These are phyloP conservation scores for Saccharomyces uvarum DNA, from an alignment of 1,139 yeast species.

Conservation along the genomic window DNA sequence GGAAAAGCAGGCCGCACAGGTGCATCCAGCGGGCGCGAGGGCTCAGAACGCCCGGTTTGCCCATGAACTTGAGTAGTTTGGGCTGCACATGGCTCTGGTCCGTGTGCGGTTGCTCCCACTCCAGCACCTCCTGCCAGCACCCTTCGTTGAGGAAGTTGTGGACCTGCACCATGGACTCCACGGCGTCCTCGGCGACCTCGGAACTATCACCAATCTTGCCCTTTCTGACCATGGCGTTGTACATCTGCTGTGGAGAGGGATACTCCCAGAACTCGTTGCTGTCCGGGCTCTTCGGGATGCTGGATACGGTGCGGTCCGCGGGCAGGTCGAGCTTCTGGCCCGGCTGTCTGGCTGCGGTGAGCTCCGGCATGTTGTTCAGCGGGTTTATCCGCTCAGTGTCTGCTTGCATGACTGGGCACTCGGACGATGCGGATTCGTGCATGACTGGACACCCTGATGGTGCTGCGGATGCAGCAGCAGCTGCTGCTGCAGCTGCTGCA, in stretches of 20 bases:
- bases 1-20: slow-evolving; percentile 60
- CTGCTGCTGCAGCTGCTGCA: slow-evolving; percentile 40
- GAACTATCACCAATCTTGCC: slow-evolving; percentile 47
- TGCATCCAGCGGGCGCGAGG: slow-evolving; percentile 81
- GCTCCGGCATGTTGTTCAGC: slow-evolving; percentile 80
- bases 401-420: slow-evolving; percentile 5
- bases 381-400: slow-evolving; percentile 45
- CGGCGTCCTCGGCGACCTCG: slow-evolving; percentile 85
- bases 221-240: slow-evolving; percentile 91
- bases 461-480: slow-evolving; percentile 23
- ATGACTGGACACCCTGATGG: slow-evolving; percentile 35
- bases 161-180: slow-evolving; percentile 92
- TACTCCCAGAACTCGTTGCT: slow-evolving; percentile 81
- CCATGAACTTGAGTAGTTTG: slow-evolving; percentile 77
- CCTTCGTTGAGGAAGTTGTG: slow-evolving; percentile 96
- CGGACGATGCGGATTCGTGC: slow-evolving; percentile 21
- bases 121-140: slow-evolving; percentile 90
- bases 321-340: slow-evolving; percentile 76
- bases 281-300: slow-evolving; percentile 79
- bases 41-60: slow-evolving; percentile 78
- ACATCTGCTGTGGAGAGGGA: slow-evolving; percentile 98
- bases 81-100: slow-evolving; percentile 52
- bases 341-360: slow-evolving; percentile 62
- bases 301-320: slow-evolving; percentile 72
- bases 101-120: slow-evolving; percentile 74